Evolutionary conservation across 306 rosid species (phyloP).

Genomic region (Argentina anserina): DNA sequence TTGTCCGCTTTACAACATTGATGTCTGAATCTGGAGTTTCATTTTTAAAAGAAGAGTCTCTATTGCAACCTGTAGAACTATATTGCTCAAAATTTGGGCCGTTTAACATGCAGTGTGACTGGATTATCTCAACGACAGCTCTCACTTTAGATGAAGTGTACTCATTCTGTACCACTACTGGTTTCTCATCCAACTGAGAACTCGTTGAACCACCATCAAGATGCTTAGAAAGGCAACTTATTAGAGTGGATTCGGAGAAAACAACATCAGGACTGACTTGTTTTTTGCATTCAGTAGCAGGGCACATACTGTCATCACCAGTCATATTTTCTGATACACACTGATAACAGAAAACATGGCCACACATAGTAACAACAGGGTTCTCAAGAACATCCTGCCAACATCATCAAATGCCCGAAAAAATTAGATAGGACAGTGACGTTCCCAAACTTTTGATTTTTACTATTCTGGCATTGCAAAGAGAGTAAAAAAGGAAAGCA

Average conservation of each 20-base stretch:
- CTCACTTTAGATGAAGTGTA: conserved; percentile 82
- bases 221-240: conserved; percentile 64
- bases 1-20: conserved; percentile 40
- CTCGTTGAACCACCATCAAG: conserved; percentile 42
- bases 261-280: conserved; percentile 59
- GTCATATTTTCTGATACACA: conserved; percentile 82
- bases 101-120: conserved; percentile 38
- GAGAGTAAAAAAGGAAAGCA: neutral
- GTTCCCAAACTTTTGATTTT: neutral
- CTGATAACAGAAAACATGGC: conserved; percentile 92
- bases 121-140: conserved; percentile 78
- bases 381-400: conserved; percentile 85
- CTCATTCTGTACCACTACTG: conserved; percentile 51
- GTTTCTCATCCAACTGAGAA: conserved; percentile 43
- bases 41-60: conserved; percentile 35
- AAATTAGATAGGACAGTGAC: conserved; percentile 23
- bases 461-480: neutral
- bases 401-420: conserved; percentile 26
- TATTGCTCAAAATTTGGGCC: conserved; percentile 26
- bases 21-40: conserved; percentile 38
- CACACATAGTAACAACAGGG: conserved; percentile 83
- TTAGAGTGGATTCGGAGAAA: conserved; percentile 76
- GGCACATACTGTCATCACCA: conserved; percentile 76
- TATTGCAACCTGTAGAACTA: conserved; percentile 29
- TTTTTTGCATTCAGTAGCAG: conserved; percentile 65